These are phyloP conservation scores for Umbilicaria muhlenbergii DNA, from an alignment of 495 filamentous ascomycete genomes.

Conservation along the genomic window DNA sequence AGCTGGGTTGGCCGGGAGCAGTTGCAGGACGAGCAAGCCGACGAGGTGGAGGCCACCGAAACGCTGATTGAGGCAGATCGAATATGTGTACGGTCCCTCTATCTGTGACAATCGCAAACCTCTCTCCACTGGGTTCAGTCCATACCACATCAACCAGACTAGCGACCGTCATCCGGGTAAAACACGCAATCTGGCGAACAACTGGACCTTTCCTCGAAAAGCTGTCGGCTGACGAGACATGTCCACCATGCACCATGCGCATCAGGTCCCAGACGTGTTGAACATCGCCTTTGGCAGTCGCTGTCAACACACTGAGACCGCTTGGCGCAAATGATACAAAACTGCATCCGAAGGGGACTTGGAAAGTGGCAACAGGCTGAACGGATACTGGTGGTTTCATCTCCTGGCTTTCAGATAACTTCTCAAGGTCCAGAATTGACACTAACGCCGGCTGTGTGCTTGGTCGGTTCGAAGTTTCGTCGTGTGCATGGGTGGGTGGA, in stretches of 20 bases:
- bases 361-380: constrained; percentile 65
- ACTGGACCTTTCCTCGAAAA: constrained; percentile 23
- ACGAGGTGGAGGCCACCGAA: constrained; percentile 78
- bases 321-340: constrained; percentile 79
- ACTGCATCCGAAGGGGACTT: constrained; percentile 71
- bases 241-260: constrained; percentile 27
- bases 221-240: constrained; percentile 9
- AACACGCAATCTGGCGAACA: constrained; percentile 72
- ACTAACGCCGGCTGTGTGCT: constrained; percentile 61
- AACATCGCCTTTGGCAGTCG: constrained; percentile 81
- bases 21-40: constrained; percentile 31
- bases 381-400: constrained; percentile 12
- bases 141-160: constrained; percentile 82
- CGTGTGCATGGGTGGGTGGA: constrained; percentile 58
- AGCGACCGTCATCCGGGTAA: constrained; percentile 79
- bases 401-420: constrained; percentile 29
- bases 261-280: constrained; percentile 89
- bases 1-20: constrained; percentile 15
- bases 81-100: constrained; percentile 88
- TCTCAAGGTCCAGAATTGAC: constrained; percentile 69
- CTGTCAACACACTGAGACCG: constrained; percentile 71
- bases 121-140: constrained; percentile 65
- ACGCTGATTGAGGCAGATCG: constrained; percentile 67
- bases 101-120: constrained; percentile 72
- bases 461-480: constrained; percentile 19